These are phyloP conservation scores for Phycomyces nitens DNA, from an alignment of 192 early-diverging fungal species.

Conservation along the genomic window DNA sequence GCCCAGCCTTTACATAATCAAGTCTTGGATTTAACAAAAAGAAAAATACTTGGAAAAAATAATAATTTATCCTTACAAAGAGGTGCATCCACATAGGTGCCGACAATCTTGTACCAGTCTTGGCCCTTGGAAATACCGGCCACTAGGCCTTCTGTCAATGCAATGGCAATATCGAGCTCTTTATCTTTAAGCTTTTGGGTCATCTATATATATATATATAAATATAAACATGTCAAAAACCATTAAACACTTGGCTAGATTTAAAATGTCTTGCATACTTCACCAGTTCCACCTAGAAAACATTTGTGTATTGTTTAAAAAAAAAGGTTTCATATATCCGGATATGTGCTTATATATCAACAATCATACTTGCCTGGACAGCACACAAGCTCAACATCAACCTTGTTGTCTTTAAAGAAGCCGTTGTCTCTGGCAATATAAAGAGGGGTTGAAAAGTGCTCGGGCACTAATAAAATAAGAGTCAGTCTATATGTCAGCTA, in stretches of 20 bases:
- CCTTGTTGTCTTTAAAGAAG: conserved; percentile 44
- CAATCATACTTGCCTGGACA: conserved; percentile 35
- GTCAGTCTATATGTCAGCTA: too few species aligned
- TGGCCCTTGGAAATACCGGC: conserved; percentile 60
- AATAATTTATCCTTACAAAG: conserved; percentile 52
- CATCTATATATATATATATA: conserved; percentile 35
- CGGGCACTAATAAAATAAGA: conserved; percentile 48
- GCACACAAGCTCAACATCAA: conserved; percentile 57
- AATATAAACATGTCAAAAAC: too few species aligned
- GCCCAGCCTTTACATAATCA: conserved; percentile 61
- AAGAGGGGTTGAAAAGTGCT: conserved; percentile 75
- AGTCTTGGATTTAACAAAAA: too few species aligned
- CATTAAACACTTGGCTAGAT: too few species aligned
- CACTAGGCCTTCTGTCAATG: conserved; percentile 82
- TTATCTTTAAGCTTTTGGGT: conserved; percentile 57
- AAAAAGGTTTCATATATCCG: too few species aligned
- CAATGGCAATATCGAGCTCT: conserved; percentile 77
- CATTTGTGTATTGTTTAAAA: background rate
- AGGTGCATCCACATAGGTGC: conserved; percentile 74
- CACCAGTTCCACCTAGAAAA: conserved; percentile 47
- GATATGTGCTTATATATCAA: too few species aligned
- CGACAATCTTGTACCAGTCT: conserved; percentile 65
- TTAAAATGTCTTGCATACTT: conserved; percentile 26
- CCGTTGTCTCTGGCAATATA: conserved; percentile 58
- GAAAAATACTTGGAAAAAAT: conserved; percentile 18